A percentile compares a stretch with the other conserved stretches of the same genome.
Evolutionary conservation across 306 rosid genomes (phyloP).

Genomic region (Cyclanthera cordifolia): DNA sequence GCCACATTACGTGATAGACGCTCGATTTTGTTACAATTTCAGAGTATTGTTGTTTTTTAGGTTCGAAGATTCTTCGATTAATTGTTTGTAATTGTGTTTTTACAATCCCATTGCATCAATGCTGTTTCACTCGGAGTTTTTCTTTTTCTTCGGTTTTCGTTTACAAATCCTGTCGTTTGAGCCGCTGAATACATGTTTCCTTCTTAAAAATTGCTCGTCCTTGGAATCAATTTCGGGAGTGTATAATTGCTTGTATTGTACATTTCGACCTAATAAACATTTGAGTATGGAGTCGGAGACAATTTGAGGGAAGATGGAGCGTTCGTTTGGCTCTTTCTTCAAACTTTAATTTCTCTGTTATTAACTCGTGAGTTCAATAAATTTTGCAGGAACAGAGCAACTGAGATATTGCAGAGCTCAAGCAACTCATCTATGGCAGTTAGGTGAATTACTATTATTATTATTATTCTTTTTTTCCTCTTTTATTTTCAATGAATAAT

Average conservation of each 20-base stretch:
- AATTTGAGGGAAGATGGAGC: neutral
- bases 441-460: constrained; percentile 47
- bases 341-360: neutral
- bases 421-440: constrained; percentile 66
- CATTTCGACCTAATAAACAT: neutral
- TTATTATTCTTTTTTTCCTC: too few species aligned
- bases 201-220: neutral
- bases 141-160: neutral
- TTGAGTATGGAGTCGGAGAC: neutral
- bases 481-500: neutral
- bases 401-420: constrained; percentile 45
- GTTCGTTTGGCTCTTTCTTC: neutral
- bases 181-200: neutral
- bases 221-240: neutral
- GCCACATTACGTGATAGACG: constrained; percentile 4
- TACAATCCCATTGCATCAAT: neutral
- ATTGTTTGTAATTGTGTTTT: neutral
- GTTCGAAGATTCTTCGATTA: neutral
- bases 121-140: neutral
- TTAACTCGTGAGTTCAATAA: neutral
- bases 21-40: neutral
- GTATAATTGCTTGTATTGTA: neutral
- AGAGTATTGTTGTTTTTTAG: neutral
- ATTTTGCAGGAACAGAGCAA: constrained; percentile 34
- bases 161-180: too few species aligned